Evolutionary conservation across 1,139 yeast species (phyloP).

Genomic region (Pichia sp.): DNA sequence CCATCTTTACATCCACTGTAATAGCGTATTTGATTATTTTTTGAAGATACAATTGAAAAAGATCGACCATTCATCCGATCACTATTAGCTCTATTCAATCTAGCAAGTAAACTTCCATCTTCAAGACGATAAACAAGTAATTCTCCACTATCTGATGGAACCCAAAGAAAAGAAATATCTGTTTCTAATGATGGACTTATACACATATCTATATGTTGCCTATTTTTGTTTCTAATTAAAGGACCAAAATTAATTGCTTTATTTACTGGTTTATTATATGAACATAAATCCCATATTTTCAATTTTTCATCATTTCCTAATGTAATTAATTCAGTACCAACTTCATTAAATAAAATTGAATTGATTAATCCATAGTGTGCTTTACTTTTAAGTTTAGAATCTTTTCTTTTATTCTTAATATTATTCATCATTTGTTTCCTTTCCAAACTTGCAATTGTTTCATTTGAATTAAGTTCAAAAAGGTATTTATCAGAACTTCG

Average conservation of each 20-base stretch:
- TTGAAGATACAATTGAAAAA: conserved; percentile 39
- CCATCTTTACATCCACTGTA: conserved; percentile 57
- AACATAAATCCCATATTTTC: conserved; percentile 63
- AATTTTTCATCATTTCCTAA: conserved; percentile 75
- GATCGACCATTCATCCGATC: conserved; percentile 17
- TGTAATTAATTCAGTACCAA: conserved; percentile 54
- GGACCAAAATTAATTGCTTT: conserved; percentile 75
- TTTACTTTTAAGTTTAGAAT: conserved; percentile 26
- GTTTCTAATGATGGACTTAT: conserved; percentile 43
- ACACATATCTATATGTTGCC: conserved; percentile 42
- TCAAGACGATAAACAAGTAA: conserved; percentile 54
- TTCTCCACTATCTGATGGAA: conserved; percentile 79
- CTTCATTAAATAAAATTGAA: conserved; percentile 63
- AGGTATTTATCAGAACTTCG: conserved; percentile 62
- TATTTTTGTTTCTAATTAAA: conserved; percentile 57
- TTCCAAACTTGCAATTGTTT: conserved; percentile 18
- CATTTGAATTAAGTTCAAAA: conserved; percentile 45
- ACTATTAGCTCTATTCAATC: conserved; percentile 29
- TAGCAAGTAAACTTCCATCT: conserved; percentile 57
- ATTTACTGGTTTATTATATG: conserved; percentile 46
- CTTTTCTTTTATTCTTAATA: conserved; percentile 21
- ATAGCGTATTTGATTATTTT: conserved; percentile 39
- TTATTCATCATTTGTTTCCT: conserved; percentile 28
- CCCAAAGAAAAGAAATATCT: conserved; percentile 52
- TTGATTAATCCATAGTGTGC: conserved; percentile 77